Evolutionary conservation across 768 basidiomycete genomes (phyloP).

Genomic region (Boletus reticuloceps): DNA sequence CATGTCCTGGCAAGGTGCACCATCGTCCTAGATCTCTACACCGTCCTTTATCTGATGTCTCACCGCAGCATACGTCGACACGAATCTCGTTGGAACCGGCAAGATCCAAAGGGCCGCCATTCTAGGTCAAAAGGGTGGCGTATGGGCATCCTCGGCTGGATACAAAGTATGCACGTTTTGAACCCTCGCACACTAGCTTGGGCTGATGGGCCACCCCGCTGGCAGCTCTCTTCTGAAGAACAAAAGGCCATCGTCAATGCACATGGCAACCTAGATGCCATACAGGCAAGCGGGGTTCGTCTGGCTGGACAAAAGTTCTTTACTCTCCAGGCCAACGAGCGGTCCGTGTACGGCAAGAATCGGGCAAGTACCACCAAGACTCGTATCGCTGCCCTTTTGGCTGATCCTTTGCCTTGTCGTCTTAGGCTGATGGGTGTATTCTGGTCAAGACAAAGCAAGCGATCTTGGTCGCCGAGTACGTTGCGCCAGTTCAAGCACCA

Average conservation of each 20-base stretch:
- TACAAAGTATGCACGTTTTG: constrained; percentile 10
- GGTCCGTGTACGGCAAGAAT: constrained; percentile 71
- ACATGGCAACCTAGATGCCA: constrained; percentile 39
- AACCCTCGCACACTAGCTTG: not conserved
- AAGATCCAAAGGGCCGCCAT: constrained; percentile 70
- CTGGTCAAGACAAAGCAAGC: constrained; percentile 83
- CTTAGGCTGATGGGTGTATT: constrained; percentile 71
- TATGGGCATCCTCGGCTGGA: constrained; percentile 28
- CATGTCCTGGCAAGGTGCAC: constrained; percentile 82
- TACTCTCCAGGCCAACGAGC: constrained; percentile 43
- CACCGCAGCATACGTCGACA: constrained; percentile 72
- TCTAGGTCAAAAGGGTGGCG: constrained; percentile 27
- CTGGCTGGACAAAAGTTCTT: constrained; percentile 77
- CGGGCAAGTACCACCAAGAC: constrained; percentile 43
- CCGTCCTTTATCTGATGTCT: constrained; percentile 35
- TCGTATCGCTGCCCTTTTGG: not conserved
- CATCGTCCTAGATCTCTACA: not conserved
- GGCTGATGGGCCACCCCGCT: not conserved
- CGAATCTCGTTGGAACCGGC: constrained; percentile 69
- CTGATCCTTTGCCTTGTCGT: constrained; percentile 1
- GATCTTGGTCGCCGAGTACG: constrained; percentile 79
- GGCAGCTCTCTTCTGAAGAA: constrained; percentile 20
- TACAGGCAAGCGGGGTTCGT: constrained; percentile 59
- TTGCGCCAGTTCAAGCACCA: constrained; percentile 55
- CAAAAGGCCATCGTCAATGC: constrained; percentile 33